phyloP scores from a whole-genome alignment of 345 rosid species.

The Brassica nigra region DNA sequence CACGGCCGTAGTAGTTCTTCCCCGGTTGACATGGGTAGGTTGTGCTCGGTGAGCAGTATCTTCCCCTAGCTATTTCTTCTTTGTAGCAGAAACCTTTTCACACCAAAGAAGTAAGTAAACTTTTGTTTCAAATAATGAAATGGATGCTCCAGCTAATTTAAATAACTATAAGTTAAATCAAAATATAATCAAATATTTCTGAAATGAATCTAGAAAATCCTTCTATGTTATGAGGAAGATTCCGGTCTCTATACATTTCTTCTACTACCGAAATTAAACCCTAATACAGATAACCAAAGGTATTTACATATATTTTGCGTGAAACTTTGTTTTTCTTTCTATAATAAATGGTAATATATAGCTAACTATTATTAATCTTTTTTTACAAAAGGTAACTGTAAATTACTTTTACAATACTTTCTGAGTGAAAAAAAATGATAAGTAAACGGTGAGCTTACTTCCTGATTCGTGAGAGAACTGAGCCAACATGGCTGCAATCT shows the following conservation, averaged over 20 bases:
- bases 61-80: conserved; percentile 43
- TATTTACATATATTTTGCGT: neutral
- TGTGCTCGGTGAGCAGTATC: conserved; percentile 29
- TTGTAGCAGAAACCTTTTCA: conserved; percentile 44
- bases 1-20: conserved; percentile 56
- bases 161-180: neutral
- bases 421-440: neutral
- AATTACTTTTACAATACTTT: neutral
- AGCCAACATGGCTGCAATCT: conserved; percentile 61
- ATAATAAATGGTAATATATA: neutral
- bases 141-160: neutral
- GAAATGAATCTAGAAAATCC: neutral
- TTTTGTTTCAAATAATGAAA: neutral
- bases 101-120: neutral
- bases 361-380: too few species aligned
- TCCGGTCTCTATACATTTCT: neutral
- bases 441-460: conserved; percentile 41
- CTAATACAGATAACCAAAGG: neutral
- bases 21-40: conserved; percentile 41
- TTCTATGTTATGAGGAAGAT: neutral
- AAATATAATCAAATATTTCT: neutral
- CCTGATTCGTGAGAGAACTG: conserved; percentile 57
- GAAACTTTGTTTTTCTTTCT: neutral
- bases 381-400: neutral
- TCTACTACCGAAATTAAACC: neutral